Evolutionary conservation across 371 early-diverging fungal genomes (phyloP), one percentile per base, ranked within the genome.

Genomic region (Mortierella sp.): DNA sequence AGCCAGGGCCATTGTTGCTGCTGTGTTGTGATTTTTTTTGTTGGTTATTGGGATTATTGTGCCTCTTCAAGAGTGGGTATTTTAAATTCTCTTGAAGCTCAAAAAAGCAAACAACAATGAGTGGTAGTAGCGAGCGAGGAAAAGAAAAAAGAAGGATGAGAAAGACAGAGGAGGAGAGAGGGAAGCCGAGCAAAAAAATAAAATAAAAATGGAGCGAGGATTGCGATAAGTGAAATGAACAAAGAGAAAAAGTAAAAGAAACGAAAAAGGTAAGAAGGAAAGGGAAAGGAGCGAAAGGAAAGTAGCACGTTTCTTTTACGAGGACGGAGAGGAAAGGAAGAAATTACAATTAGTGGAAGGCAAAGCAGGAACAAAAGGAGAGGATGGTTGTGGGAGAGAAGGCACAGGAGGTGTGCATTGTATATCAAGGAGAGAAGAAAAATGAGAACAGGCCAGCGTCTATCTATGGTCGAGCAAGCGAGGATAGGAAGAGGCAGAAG

Each of bases 1-100:
- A 41, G 82, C 70, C 43, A 82, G 16, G 32, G 86, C 77, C 82
- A 86, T 82, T 27, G 71, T 70, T 70, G 43, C 51, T 51, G 51
- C 51, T 51, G 51, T 51, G 21, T 7, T 51, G 5, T 46, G n/a
- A 4, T 43, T 5, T 41, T 5, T 41, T 8, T 49, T n/a, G 56
- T 49, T 1, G 27, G 41, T 63, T 38, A 24, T 16, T 32, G 75
- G 18, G 51, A 6, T 75, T 48, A 29, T 35, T 12, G 29, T 44
- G 11, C 16, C 18, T 48, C 21, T 6, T 29, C 29, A 32, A 38
- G 12, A 41, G 46, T 29, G 21, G 68, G 60, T 60, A 32, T 32
- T 27, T 24, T 21, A 75, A 63, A 63, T 24, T 65, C 49, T 51
- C 44, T n/a, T 55, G n/a, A 4, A 12, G n/a, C n/a, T 41, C n/a